Evolutionary conservation across 805 yeast species (phyloP), one percentile per base, ranked within the genome.

Genomic region (Kodamaea neixiangensis): DNA sequence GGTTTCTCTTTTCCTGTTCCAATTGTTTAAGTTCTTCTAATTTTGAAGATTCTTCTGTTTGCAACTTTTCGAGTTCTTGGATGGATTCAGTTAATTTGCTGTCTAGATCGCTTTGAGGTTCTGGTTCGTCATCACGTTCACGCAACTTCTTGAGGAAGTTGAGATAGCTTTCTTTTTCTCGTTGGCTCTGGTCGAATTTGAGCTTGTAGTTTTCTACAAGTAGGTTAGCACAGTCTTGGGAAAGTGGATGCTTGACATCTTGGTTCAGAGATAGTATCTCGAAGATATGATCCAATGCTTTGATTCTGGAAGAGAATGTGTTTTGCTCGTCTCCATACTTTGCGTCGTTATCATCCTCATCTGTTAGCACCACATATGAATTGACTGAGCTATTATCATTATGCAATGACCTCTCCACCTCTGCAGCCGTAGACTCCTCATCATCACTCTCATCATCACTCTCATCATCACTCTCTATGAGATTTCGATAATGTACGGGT

Each of bases 211-310:
- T 85, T 7, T 80, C 83, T 9, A 87, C 72, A 20, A 93, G 67
- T 17, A 77, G 64, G 40, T 78, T 81, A 5, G 94, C 87, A 66
- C 99, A 94, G 41, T 92, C 97, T 19, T 77, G 77, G 59, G 98
- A 93, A 13, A 94, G 82, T 0, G 99, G 99, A 61, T 73, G 77
- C 55, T 89, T 96, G 13, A 93, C 77, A 53, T 86, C 90, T 47
- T 86, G 85, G 54, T 87, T 85, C 11, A 56, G 57, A 0, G 94
- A 85, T 5, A 93, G 67, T 1, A 87, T 75, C 54, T 86, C 85
- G 64, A 89, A 91, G 1, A 93, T 78, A 35, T 80, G 81, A 2
- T 81, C 82, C 31, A 90, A 64, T 0, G 83, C 75, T 43, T 77
- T 76, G 18, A 83, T 66, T 41, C 83, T 68, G 4, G 72, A 68